Conservation (phyloP, 2,329 filamentous ascomycete species). For the Botryotinia globosa region DNA sequence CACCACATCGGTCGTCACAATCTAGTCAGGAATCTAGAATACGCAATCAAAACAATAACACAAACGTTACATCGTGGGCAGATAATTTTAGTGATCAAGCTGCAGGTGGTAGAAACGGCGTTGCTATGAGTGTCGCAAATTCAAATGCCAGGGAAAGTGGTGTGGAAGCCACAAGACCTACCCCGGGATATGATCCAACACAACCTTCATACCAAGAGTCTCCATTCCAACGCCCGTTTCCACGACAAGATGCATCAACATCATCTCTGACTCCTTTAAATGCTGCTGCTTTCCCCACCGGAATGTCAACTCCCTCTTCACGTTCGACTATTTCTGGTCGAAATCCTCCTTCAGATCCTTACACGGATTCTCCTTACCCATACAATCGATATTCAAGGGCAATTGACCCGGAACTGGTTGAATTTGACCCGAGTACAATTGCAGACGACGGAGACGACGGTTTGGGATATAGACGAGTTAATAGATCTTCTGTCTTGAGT, state of each 20-base stretch:
- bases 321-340: constrained; percentile 32
- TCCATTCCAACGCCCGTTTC: constrained; percentile 18
- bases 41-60: constrained; percentile 24
- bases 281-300: constrained; percentile 35
- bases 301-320: constrained; percentile 33
- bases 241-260: constrained; percentile 27
- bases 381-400: constrained; percentile 34
- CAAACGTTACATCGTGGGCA: constrained; percentile 55
- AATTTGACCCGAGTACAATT: constrained; percentile 68
- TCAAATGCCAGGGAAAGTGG: constrained; percentile 63
- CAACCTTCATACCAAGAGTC: constrained; percentile 23
- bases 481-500: constrained; percentile 52
- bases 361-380: constrained; percentile 31
- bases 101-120: constrained; percentile 64
- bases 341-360: constrained; percentile 31
- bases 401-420: constrained; percentile 34
- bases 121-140: constrained; percentile 65
- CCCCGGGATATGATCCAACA: constrained; percentile 33
- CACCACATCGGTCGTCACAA: constrained; percentile 36
- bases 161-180: constrained; percentile 55
- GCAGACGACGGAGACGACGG: constrained; percentile 87
- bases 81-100: constrained; percentile 65
- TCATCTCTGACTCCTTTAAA: constrained; percentile 35
- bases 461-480: constrained; percentile 53
- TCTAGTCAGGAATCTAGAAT: constrained; percentile 29